Conservation (phyloP, 1,284 basidiomycete species). For the Fistulina hepatica region DNA sequence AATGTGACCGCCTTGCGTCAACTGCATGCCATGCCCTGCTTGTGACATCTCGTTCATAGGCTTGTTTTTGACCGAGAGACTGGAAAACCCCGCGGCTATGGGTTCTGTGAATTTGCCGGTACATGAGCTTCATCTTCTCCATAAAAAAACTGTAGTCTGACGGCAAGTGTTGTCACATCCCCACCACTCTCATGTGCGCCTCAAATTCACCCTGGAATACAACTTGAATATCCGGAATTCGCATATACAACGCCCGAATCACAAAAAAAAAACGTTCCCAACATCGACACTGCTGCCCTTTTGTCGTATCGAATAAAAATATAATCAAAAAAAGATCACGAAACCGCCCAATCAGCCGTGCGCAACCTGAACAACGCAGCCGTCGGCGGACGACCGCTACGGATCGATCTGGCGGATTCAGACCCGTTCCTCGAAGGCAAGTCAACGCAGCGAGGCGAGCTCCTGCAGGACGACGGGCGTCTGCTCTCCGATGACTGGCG, state of each 20-base stretch:
- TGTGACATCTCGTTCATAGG: slow-evolving; percentile 31
- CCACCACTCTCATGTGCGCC: slow-evolving; percentile 16
- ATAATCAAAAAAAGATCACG: slow-evolving; percentile 46
- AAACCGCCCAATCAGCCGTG: slow-evolving; percentile 70
- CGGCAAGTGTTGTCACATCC: too few species aligned
- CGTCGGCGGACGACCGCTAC: slow-evolving; percentile 60
- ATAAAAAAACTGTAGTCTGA: too few species aligned
- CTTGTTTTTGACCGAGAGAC: slow-evolving; percentile 94
- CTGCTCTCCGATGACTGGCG: slow-evolving; percentile 45
- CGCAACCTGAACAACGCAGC: slow-evolving; percentile 67
- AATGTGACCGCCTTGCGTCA: slow-evolving; percentile 3
- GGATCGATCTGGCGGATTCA: slow-evolving; percentile 56
- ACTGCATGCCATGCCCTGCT: slow-evolving; percentile 10
- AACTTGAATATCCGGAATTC: slow-evolving; percentile 62
- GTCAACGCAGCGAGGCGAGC: slow-evolving; percentile 49
- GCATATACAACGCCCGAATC: too few species aligned
- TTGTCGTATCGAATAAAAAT: background rate
- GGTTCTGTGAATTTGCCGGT: slow-evolving; percentile 96
- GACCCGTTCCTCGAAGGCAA: slow-evolving; percentile 39
- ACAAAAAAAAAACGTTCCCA: too few species aligned
- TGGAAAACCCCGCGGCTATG: slow-evolving; percentile 94
- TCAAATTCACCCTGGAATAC: slow-evolving; percentile 50
- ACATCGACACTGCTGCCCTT: too few species aligned
- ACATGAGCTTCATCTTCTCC: slow-evolving; percentile 31
- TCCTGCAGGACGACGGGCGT: slow-evolving; percentile 45